Percentiles rank a stretch among this genome's conserved stretches.
phyloP scores from a whole-genome alignment of 192 early-diverging fungal species.

The Oehlia diaphana region DNA sequence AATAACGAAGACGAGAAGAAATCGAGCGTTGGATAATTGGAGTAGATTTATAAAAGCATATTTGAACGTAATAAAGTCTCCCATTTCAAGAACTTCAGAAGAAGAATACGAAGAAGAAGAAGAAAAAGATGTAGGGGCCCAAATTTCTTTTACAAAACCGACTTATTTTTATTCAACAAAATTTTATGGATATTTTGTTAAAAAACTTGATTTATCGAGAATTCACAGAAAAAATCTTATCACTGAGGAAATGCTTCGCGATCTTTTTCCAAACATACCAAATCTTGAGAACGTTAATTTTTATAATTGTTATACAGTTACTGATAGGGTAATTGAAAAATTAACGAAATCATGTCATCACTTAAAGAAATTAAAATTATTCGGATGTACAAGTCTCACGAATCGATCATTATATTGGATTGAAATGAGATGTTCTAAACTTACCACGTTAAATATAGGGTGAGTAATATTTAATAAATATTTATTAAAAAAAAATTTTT shows the following conservation, averaged over 20 bases:
- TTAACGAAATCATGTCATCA: background rate
- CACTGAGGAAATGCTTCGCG: background rate
- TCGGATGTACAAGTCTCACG: background rate
- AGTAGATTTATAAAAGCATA: background rate
- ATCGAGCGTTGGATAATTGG: background rate
- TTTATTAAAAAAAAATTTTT: too few relatives aligned
- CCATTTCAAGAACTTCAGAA: background rate
- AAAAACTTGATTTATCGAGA: background rate
- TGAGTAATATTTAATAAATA: background rate
- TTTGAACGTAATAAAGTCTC: background rate
- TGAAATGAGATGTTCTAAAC: background rate
- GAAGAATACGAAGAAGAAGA: background rate
- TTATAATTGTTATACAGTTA: constrained; percentile 10
- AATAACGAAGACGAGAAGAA: background rate
- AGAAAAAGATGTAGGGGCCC: background rate
- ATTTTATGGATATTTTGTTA: background rate
- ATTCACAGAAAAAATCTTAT: background rate
- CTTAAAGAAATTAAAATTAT: background rate
- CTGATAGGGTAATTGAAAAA: background rate
- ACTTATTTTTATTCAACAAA: background rate
- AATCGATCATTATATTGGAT: background rate
- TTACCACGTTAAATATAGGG: background rate
- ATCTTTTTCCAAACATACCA: background rate
- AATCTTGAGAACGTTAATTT: background rate
- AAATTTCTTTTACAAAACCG: background rate